Evolutionary conservation across 257 asterid genomes (phyloP).

Genomic region (Solanum piurae): DNA sequence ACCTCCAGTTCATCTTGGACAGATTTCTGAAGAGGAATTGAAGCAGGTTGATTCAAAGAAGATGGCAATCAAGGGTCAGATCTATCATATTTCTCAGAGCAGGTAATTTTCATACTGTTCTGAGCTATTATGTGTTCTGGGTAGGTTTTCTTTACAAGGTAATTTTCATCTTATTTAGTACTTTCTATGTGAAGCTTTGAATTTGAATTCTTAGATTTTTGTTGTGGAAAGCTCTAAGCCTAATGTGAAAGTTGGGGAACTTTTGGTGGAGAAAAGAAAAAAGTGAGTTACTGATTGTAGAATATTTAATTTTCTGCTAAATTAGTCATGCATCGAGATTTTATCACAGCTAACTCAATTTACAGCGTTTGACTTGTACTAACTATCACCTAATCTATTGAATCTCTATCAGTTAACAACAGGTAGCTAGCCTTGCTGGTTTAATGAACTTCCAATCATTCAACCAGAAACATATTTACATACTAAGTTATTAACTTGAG

Average conservation of each 20-base stretch:
- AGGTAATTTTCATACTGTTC: conserved; percentile 23
- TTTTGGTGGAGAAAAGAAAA: not conserved
- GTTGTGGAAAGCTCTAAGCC: not conserved
- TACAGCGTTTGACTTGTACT: not conserved
- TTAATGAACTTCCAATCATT: not conserved
- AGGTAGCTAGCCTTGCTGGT: not conserved
- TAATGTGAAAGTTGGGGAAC: not conserved
- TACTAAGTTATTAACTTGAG: not conserved
- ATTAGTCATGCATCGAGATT: not conserved
- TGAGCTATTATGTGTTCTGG: not conserved
- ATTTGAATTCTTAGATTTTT: not conserved
- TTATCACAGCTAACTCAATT: not conserved
- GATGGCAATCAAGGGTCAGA: too few relatives aligned
- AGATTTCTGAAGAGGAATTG: too few relatives aligned
- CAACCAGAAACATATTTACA: not conserved
- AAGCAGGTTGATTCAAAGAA: too few relatives aligned
- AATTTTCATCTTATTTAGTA: not conserved
- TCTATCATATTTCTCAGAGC: conserved; percentile 50
- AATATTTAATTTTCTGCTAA: not conserved
- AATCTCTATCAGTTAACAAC: not conserved
- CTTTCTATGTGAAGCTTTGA: not conserved
- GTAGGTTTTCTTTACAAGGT: not conserved
- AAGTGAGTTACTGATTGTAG: not conserved
- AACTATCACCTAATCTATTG: not conserved
- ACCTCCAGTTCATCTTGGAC: too few relatives aligned